These are phyloP conservation scores for Basipetospora chlamydospora DNA, from an alignment of 2,329 filamentous ascomycete species.

Conservation along the genomic window DNA sequence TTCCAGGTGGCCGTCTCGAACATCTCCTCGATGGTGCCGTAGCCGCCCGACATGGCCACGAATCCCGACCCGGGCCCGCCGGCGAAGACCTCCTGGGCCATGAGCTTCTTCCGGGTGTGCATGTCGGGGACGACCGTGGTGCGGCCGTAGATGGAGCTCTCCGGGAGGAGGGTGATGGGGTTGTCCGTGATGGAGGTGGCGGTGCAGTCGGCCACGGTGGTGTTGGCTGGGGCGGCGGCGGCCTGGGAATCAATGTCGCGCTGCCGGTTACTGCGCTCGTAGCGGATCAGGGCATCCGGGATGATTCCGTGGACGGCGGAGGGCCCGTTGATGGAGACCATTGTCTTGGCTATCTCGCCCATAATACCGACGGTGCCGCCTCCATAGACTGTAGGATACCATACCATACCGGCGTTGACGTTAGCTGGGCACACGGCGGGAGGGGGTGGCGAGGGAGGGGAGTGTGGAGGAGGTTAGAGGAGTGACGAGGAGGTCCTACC, in stretches of 20 bases:
- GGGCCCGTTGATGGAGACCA: constrained; percentile 71
- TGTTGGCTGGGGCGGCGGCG: no score
- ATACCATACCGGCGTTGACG: no score
- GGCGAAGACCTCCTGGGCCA: constrained; percentile 75
- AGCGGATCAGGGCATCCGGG: constrained; percentile 66
- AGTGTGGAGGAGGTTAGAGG: constrained; percentile 1
- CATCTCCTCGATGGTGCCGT: constrained; percentile 91
- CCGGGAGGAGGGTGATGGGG: constrained; percentile 39
- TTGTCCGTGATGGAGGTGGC: constrained; percentile 21
- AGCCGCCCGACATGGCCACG: constrained; percentile 76
- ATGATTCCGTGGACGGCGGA: constrained; percentile 84
- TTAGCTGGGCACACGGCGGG: constrained; percentile 2
- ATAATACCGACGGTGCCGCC: constrained; percentile 90
- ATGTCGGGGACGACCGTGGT: constrained; percentile 89
- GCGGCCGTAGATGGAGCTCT: constrained; percentile 54
- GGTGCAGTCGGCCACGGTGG: constrained; percentile 7
- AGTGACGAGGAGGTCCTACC: constrained; percentile 23
- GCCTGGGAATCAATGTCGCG: no score
- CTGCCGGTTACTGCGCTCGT: no score
- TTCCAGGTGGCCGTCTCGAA: constrained; percentile 91
- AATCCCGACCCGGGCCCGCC: constrained; percentile 79
- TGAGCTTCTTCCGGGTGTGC: constrained; percentile 89
- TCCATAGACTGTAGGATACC: constrained; percentile 71
- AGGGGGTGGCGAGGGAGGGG: constrained; percentile 1
- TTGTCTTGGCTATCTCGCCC: constrained; percentile 80